Conservation (phyloP, 257 asterid species). For the Ilex aquifolium region DNA sequence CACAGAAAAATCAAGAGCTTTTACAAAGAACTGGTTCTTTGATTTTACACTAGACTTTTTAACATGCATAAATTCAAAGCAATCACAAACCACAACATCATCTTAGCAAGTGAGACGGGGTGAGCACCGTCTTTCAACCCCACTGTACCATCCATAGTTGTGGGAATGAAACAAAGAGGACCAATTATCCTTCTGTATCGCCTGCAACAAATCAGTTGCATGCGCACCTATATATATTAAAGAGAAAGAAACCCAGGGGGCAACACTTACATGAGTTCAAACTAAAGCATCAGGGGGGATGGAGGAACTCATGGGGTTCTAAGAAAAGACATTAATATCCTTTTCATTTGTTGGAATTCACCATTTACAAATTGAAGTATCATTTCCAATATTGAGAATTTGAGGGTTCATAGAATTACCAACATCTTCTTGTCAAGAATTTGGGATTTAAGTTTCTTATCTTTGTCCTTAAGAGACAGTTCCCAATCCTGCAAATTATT, state of each 20-base stretch:
- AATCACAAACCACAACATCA: not conserved
- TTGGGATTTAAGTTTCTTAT: constrained; percentile 62
- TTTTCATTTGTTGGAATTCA: not conserved
- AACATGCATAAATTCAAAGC: not conserved
- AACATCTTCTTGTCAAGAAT: constrained; percentile 35
- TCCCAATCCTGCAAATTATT: constrained; percentile 93
- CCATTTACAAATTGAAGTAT: not conserved
- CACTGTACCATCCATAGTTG: not conserved
- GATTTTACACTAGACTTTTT: not conserved
- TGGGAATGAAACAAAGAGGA: not conserved
- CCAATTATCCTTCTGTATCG: not conserved
- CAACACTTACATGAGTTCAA: not conserved
- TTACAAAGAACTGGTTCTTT: not conserved
- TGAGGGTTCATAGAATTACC: constrained; percentile 33
- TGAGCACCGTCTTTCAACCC: not conserved
- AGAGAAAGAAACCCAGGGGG: not conserved
- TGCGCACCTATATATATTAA: not conserved
- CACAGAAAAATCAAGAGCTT: constrained; percentile 1
- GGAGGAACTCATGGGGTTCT: not conserved
- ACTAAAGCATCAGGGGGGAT: not conserved
- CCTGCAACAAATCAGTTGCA: not conserved
- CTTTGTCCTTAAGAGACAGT: constrained; percentile 62
- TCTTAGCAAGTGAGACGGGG: not conserved
- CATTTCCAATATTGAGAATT: not conserved
- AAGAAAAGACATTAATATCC: not conserved